These are phyloP conservation scores for Paecilomyces niveus DNA, from an alignment of 2,329 filamentous ascomycete genomes.

Conservation along the genomic window DNA sequence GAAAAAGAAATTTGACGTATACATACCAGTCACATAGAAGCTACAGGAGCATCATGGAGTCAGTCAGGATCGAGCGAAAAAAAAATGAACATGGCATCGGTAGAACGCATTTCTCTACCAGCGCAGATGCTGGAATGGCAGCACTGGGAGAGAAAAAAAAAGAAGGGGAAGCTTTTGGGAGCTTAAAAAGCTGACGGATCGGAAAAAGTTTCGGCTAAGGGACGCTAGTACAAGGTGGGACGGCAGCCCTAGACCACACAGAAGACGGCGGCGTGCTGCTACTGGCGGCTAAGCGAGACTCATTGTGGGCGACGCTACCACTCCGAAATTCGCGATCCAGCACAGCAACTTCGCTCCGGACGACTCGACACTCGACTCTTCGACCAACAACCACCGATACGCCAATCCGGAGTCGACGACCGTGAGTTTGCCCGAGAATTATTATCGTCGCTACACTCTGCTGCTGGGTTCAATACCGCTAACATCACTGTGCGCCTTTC, in stretches of 20 bases:
- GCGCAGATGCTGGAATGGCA: background rate
- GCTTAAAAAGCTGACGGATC: constrained; percentile 15
- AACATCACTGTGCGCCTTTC: constrained; percentile 10
- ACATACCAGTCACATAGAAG: constrained; percentile 18
- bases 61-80: background rate
- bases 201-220: constrained; percentile 15
- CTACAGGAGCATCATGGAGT: background rate
- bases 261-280: constrained; percentile 10
- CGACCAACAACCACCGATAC: constrained; percentile 32
- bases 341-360: constrained; percentile 22
- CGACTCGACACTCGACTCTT: constrained; percentile 33
- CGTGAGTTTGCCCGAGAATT: constrained; percentile 25
- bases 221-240: constrained; percentile 5
- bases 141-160: constrained; percentile 11
- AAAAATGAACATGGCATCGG: background rate
- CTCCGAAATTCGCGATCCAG: constrained; percentile 32
- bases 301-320: constrained; percentile 27
- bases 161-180: constrained; percentile 2
- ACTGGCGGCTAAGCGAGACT: constrained; percentile 36
- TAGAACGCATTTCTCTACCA: background rate
- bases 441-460: constrained; percentile 3
- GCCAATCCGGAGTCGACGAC: constrained; percentile 32
- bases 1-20: constrained; percentile 4
- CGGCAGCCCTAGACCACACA: constrained; percentile 30
- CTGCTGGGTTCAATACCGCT: constrained; percentile 1